Evolutionary conservation across 441 rosid genomes (phyloP).

Genomic region (Capsella rubella): DNA sequence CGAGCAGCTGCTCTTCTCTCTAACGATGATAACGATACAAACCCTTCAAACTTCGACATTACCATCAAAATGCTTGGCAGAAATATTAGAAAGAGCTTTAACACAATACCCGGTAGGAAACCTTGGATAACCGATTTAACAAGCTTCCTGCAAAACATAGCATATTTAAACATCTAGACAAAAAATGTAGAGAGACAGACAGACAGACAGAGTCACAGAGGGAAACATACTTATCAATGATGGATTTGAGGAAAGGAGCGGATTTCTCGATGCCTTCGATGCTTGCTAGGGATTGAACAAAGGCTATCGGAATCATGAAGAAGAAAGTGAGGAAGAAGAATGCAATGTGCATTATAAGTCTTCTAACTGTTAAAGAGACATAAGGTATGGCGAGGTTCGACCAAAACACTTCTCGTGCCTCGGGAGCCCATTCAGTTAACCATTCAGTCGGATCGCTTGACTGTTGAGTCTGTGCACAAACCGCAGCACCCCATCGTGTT

Average conservation of each 20-base stretch:
- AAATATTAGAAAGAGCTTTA: conserved; percentile 95
- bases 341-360: conserved; percentile 77
- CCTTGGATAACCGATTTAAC: conserved; percentile 87
- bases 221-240: conserved; percentile 58
- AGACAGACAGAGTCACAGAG: not conserved
- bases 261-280: conserved; percentile 82
- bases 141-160: conserved; percentile 50
- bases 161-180: not conserved
- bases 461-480: conserved; percentile 99
- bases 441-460: conserved; percentile 83
- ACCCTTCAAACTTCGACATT: conserved; percentile 98
- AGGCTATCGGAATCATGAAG: conserved; percentile 93
- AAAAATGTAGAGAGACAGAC: not conserved
- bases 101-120: conserved; percentile 83
- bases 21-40: conserved; percentile 72
- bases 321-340: conserved; percentile 96
- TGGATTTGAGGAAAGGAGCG: conserved; percentile 66
- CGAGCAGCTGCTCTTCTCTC: conserved; percentile 92
- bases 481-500: conserved; percentile 98
- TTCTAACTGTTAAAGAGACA: conserved; percentile 77
- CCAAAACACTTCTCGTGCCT: conserved; percentile 97
- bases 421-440: conserved; percentile 99
- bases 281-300: conserved; percentile 94
- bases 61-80: conserved; percentile 91
- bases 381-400: conserved; percentile 87